Evolutionary conservation across 257 asterid species (phyloP), one percentile per base, ranked within the genome.

Genomic region (Orobanche coerulescens): DNA sequence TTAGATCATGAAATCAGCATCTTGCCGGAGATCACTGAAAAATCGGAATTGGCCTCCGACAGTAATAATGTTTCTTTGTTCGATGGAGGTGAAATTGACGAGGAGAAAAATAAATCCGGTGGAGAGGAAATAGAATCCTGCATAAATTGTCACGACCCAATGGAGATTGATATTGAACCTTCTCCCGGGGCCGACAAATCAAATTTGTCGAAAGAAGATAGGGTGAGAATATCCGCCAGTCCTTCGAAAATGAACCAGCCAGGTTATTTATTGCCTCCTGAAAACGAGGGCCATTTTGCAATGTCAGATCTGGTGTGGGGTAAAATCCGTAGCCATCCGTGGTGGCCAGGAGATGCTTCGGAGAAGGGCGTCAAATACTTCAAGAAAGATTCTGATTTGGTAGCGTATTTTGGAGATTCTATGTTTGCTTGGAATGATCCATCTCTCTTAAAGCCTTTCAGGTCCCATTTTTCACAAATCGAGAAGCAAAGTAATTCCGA

Each of bases 261-360:
- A 6, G 73, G 85, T 64, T 93, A 86, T 74, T 73, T 81, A 23
- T 36, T 56, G 46, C 76, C 92, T 65, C 82, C 86, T 1, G 82
- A 72, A 75, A 69, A 62, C 1, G 94, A 81, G 53, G 94, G 81
- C 22, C 44, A 50, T 25, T 85, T 78, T 48, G 54, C 88, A 14
- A 60, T 67, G 20, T 78, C 94, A 10, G 97, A 93, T 85, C 71
- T 93, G 71, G 96, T 93, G 31, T 93, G 97, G 99, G 99, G 99
- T 37, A 93, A 93, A 75, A 95, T 89, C 59, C 80, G 91, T 60
- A 89, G 92, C 78, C 97, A 93, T 78, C 97, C 99, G 0, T 93
- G 97, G 99, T 93, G 99, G 99, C 99, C 99, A 6, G 99, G 99
- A n/a, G 88, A 89, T 81, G 97, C 96, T 67, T 93, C 99, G 2